Conservation (phyloP, 2,329 filamentous ascomycete genomes). For the Didymella pinodella region DNA sequence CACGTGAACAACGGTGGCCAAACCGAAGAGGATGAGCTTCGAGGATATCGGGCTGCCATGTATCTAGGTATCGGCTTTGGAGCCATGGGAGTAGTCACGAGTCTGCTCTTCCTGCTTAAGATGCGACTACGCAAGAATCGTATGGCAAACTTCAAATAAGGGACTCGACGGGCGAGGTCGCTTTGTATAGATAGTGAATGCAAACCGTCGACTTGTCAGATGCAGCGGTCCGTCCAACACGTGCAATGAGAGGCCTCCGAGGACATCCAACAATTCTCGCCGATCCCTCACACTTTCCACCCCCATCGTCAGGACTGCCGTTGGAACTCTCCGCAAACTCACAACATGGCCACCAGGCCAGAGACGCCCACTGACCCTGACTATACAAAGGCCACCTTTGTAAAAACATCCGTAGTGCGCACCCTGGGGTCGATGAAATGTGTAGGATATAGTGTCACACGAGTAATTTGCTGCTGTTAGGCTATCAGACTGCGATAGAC, state of each 20-base stretch:
- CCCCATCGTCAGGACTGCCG: not conserved
- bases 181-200: not conserved
- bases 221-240: not conserved
- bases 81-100: slow-evolving; percentile 37
- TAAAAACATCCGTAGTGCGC: too few species aligned
- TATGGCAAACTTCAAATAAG: not conserved
- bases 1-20: slow-evolving; percentile 48
- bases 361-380: not conserved
- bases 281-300: not conserved
- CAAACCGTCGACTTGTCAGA: not conserved
- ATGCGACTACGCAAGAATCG: slow-evolving; percentile 20
- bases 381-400: too few species aligned
- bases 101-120: slow-evolving; percentile 36
- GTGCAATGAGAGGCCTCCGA: not conserved
- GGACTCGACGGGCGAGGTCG: not conserved
- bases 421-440: too few species aligned
- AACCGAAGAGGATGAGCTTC: slow-evolving; percentile 39
- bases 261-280: not conserved
- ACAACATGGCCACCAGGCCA: not conserved
- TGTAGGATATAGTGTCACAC: too few species aligned
- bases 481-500: too few species aligned
- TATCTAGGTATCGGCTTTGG: slow-evolving; percentile 52
- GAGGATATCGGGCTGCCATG: slow-evolving; percentile 51
- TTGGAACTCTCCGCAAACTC: not conserved
- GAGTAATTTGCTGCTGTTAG: too few species aligned